These are phyloP conservation scores for Zizania palustris DNA, from an alignment of 202 grass and related monocot species.

Conservation along the genomic window DNA sequence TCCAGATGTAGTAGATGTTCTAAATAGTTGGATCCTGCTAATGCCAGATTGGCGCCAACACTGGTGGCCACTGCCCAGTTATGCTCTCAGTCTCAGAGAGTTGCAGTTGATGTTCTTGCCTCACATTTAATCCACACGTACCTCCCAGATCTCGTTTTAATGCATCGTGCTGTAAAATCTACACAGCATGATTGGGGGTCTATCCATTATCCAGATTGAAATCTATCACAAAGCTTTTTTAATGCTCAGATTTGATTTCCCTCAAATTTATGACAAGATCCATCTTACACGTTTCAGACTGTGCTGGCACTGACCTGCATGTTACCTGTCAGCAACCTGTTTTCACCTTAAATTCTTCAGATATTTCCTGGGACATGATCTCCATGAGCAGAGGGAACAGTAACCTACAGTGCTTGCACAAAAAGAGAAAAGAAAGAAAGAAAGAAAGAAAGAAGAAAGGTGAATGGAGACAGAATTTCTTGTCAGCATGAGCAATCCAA, in stretches of 20 bases:
- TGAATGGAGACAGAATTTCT: background rate
- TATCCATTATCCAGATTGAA: background rate
- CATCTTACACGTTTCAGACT: background rate
- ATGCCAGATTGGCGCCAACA: background rate
- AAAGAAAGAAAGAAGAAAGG: no score
- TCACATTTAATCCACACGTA: background rate
- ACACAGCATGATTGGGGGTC: background rate
- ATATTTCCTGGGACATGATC: background rate
- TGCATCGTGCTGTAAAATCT: background rate
- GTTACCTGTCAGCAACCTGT: background rate
- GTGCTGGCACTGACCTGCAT: background rate
- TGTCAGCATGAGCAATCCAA: background rate
- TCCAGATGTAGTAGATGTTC: background rate
- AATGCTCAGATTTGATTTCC: background rate
- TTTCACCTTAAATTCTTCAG: background rate
- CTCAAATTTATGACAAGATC: background rate
- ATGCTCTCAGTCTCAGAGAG: background rate
- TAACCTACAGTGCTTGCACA: background rate
- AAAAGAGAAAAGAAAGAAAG: no score
- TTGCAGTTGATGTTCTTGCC: background rate
- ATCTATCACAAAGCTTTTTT: background rate
- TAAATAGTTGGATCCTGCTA: background rate
- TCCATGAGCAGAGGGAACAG: background rate
- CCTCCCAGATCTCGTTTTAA: background rate
- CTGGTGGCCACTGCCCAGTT: background rate